These are phyloP conservation scores for Uronychia binucleata DNA, from an alignment of 73 alveolate species.

Conservation along the genomic window DNA sequence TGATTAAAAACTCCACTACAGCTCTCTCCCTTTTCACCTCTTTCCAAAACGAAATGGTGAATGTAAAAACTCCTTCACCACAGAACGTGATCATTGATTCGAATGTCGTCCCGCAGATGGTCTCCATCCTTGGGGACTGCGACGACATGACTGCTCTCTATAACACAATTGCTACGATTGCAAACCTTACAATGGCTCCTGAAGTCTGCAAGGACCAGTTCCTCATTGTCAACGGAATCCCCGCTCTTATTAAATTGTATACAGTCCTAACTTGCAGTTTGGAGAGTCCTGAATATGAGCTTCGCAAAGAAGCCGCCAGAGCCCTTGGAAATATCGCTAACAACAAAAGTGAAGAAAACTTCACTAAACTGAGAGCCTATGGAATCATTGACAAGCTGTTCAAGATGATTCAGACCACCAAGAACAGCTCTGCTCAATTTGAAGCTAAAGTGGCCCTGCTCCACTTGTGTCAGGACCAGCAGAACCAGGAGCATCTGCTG, in stretches of 20 bases:
- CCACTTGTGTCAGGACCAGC: conserved; percentile 32
- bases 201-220: conserved; percentile 12
- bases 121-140: background rate
- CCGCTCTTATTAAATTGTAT: conserved; percentile 21
- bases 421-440: conserved; percentile 5
- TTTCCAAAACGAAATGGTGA: background rate
- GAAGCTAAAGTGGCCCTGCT: conserved; percentile 15
- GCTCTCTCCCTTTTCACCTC: background rate
- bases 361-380: conserved; percentile 13
- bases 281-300: conserved; percentile 25
- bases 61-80: background rate
- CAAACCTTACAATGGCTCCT: background rate
- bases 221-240: conserved; percentile 32
- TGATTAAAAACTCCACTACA: background rate
- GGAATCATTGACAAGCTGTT: conserved; percentile 9
- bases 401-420: conserved; percentile 12
- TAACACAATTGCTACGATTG: background rate
- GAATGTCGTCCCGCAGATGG: background rate
- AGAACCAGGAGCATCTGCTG: conserved; percentile 20
- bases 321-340: conserved; percentile 21
- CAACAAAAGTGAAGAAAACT: conserved; percentile 18
- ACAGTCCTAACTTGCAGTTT: background rate
- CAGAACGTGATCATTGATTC: background rate
- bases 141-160: background rate
- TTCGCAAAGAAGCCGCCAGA: conserved; percentile 22